phyloP scores from a whole-genome alignment of 202 grass and related monocot genomes.

The Carex sylvatica region DNA sequence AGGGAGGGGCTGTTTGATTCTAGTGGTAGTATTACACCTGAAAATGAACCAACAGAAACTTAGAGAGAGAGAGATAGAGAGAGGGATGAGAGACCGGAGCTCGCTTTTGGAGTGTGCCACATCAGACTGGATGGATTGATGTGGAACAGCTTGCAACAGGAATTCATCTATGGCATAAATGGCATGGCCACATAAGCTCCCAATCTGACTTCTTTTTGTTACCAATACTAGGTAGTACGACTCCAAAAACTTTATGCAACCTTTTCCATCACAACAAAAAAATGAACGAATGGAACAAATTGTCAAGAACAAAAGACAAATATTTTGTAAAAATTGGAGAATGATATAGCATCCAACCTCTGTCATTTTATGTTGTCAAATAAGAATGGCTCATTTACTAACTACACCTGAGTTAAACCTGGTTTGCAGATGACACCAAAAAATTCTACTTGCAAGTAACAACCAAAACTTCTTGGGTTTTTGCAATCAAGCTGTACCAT shows the following conservation, averaged over 20 bases:
- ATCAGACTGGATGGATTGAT: constrained; percentile 76
- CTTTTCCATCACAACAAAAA: constrained; percentile 32
- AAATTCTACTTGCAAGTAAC: not conserved
- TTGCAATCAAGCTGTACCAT: not conserved
- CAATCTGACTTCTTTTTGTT: constrained; percentile 82
- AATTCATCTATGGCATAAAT: constrained; percentile 92
- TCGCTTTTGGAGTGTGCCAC: constrained; percentile 80
- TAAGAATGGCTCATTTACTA: not conserved
- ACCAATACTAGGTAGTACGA: constrained; percentile 95
- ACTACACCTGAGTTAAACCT: not conserved
- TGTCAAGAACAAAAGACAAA: not conserved
- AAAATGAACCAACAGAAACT: constrained; percentile 18
- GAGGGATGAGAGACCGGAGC: constrained; percentile 52
- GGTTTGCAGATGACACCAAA: not conserved
- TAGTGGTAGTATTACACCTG: not conserved
- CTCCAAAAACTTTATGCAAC: constrained; percentile 93
- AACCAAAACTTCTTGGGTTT: not conserved
- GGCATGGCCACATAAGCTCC: constrained; percentile 77
- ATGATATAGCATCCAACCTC: not conserved
- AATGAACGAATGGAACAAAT: not conserved
- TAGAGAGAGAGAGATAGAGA: not conserved
- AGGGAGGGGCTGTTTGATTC: not conserved
- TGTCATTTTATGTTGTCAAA: not conserved
- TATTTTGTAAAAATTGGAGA: not conserved
- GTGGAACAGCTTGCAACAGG: constrained; percentile 80